These are phyloP conservation scores for Phialophora macrospora DNA, from an alignment of 2,329 filamentous ascomycete genomes.

Conservation along the genomic window DNA sequence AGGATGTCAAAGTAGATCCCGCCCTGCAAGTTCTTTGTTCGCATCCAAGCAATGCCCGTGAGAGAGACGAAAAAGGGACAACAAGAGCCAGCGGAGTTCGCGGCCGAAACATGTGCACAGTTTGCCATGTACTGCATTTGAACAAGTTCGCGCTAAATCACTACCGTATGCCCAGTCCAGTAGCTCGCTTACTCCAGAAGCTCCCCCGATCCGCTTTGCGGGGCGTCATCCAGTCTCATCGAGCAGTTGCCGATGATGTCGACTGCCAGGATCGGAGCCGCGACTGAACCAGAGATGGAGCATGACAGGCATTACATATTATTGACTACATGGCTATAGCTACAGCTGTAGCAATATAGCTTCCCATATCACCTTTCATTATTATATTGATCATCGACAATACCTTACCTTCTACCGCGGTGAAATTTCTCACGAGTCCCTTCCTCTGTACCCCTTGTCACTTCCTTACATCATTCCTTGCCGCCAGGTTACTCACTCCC, in stretches of 20 bases:
- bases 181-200: constrained; percentile 9
- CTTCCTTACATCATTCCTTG: too few relatives aligned
- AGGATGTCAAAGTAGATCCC: too few relatives aligned
- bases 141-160: background rate
- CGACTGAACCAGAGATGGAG: background rate
- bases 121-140: background rate
- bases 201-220: background rate
- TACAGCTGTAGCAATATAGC: background rate
- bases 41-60: background rate
- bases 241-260: constrained; percentile 1
- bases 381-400: background rate
- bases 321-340: background rate
- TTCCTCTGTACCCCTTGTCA: too few relatives aligned
- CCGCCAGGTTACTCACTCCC: background rate
- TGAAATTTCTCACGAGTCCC: too few relatives aligned
- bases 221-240: background rate
- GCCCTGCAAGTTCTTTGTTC: background rate
- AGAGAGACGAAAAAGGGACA: background rate
- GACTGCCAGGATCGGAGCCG: background rate
- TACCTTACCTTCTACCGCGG: too few relatives aligned
- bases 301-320: background rate
- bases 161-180: constrained; percentile 1
- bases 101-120: background rate
- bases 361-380: background rate
- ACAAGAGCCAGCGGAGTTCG: background rate